A percentile compares a stretch with the other conserved stretches of the same genome.
phyloP scores from a whole-genome alignment of 1,284 basidiomycete genomes.

The Leccinum griseonigrum region DNA sequence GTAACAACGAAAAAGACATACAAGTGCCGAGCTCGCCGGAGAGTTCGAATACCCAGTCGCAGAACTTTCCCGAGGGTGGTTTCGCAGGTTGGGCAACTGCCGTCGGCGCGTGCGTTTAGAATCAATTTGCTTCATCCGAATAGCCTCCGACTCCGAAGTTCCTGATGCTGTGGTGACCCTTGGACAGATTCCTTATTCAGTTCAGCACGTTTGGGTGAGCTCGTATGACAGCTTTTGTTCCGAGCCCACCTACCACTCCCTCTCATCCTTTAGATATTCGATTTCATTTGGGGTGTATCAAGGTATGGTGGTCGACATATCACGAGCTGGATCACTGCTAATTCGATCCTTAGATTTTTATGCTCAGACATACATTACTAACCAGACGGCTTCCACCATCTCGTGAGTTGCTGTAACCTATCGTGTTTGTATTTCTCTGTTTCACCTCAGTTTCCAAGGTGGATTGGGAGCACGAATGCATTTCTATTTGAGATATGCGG shows the following conservation, averaged over 20 bases:
- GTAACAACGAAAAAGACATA: background rate
- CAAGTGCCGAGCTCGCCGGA: background rate
- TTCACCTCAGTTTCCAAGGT: conserved; percentile 28
- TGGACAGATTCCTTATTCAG: conserved; percentile 32
- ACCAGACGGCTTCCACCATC: conserved; percentile 37
- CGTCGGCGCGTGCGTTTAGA: conserved; percentile 26
- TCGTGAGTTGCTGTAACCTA: conserved; percentile 28
- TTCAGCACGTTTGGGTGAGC: conserved; percentile 40
- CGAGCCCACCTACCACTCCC: background rate
- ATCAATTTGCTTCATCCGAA: background rate
- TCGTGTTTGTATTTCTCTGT: background rate
- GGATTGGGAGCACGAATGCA: conserved; percentile 51
- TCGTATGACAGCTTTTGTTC: background rate
- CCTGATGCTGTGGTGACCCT: background rate
- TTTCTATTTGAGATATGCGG: conserved; percentile 40
- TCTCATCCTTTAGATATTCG: conserved; percentile 29
- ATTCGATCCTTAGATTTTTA: conserved; percentile 32
- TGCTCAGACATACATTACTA: conserved; percentile 34
- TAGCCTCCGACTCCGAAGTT: background rate
- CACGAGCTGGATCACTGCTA: background rate
- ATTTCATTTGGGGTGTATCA: conserved; percentile 45
- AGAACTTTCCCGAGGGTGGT: conserved; percentile 28
- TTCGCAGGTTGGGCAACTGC: conserved; percentile 30
- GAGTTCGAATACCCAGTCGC: background rate
- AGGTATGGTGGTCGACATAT: conserved; percentile 27